Evolutionary conservation across 179 eudicot genomes (phyloP).

Genomic region (Beta corolliflora): DNA sequence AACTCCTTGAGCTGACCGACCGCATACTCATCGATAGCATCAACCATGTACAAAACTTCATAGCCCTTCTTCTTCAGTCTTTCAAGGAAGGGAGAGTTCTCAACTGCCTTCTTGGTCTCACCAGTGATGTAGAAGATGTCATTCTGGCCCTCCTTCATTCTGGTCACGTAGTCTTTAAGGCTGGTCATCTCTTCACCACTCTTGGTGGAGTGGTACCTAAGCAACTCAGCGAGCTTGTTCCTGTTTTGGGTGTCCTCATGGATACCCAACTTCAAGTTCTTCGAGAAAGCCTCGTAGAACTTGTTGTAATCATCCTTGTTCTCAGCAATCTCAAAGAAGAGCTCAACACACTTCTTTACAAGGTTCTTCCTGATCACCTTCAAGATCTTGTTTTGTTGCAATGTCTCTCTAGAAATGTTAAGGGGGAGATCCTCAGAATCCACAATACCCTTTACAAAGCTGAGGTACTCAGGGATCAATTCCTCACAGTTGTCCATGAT

Average conservation of each 20-base stretch:
- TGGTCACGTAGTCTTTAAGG: conserved; percentile 51
- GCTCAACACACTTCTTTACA: conserved; percentile 85
- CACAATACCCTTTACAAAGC: conserved; percentile 87
- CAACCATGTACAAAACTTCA: conserved; percentile 55
- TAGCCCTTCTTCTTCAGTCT: conserved; percentile 49
- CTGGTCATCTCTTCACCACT: conserved; percentile 56
- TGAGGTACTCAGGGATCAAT: conserved; percentile 73
- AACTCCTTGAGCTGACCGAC: conserved; percentile 55
- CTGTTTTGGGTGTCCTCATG: conserved; percentile 53
- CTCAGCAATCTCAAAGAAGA: conserved; percentile 86
- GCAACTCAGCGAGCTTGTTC: conserved; percentile 48
- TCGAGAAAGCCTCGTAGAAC: conserved; percentile 53
- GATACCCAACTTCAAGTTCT: conserved; percentile 55
- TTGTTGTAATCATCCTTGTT: conserved; percentile 60
- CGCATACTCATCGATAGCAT: conserved; percentile 56
- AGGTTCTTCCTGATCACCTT: conserved; percentile 85
- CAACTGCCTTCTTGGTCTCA: conserved; percentile 59
- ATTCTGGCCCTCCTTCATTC: conserved; percentile 56
- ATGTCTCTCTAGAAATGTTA: conserved; percentile 75
- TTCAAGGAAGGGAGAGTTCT: conserved; percentile 60
- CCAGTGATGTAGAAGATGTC: conserved; percentile 57
- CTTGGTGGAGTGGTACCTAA: conserved; percentile 58
- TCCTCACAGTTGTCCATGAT: conserved; percentile 97
- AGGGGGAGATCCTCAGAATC: conserved; percentile 87
- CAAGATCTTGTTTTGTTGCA: conserved; percentile 86